Percentiles rank a stretch among this genome's conserved stretches.
phyloP scores from a whole-genome alignment of 1,139 yeast species.

The Pichia sp. region DNA sequence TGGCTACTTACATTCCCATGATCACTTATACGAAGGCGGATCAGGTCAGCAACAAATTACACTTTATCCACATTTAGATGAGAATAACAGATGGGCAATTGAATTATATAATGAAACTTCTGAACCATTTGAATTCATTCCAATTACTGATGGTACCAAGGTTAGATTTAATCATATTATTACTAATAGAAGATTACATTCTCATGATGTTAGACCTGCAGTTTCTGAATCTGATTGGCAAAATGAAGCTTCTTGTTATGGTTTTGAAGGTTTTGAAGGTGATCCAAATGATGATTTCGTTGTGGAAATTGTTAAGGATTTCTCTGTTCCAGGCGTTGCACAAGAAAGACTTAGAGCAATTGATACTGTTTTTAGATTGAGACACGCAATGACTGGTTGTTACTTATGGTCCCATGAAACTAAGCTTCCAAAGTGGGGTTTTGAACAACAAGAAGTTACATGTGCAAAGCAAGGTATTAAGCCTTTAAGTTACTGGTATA shows the following conservation, averaged over 20 bases:
- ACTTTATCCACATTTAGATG: conserved; percentile 85
- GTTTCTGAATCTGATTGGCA: conserved; percentile 93
- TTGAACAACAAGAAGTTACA: conserved; percentile 94
- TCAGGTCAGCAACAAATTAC: conserved; percentile 95
- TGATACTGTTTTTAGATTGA: conserved; percentile 76
- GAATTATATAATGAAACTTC: conserved; percentile 58
- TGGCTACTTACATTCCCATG: conserved; percentile 93
- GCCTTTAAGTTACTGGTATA: conserved; percentile 75
- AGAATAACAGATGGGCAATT: conserved; percentile 78
- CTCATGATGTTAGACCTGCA: conserved; percentile 94
- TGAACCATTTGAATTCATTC: conserved; percentile 48
- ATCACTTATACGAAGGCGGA: conserved; percentile 79
- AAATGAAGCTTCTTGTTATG: conserved; percentile 89
- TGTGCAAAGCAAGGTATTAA: conserved; percentile 78
- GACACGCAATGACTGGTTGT: conserved; percentile 87
- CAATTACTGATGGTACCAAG: conserved; percentile 68
- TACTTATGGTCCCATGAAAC: conserved; percentile 80
- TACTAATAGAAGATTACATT: conserved; percentile 80
- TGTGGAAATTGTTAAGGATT: conserved; percentile 69
- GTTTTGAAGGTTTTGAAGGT: conserved; percentile 84
- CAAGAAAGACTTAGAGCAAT: conserved; percentile 65
- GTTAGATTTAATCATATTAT: conserved; percentile 67
- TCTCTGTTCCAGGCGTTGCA: conserved; percentile 52
- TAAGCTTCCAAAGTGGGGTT: conserved; percentile 93
- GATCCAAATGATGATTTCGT: conserved; percentile 95